These are phyloP conservation scores for Raphanus hybrid DNA, from an alignment of 441 rosid genomes.

Conservation along the genomic window DNA sequence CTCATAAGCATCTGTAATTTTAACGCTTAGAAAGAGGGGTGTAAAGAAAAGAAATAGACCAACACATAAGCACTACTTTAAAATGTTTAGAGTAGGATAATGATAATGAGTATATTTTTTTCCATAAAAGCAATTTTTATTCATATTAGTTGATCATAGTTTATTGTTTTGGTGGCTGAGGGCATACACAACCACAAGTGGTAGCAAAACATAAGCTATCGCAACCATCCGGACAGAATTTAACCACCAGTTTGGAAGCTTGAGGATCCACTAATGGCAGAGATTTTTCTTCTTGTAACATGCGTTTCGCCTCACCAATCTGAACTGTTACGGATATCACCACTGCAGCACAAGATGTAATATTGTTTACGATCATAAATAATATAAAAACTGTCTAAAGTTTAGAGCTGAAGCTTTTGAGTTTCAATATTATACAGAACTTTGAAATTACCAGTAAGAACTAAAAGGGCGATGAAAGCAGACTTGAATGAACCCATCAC, in stretches of 20 bases:
- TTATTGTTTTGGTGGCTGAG: not conserved
- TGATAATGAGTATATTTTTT: not conserved
- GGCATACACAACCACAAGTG: constrained; percentile 9
- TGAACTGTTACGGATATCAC: constrained; percentile 14
- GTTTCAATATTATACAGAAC: not conserved
- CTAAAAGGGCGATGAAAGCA: constrained; percentile 22
- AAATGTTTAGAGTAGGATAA: no score
- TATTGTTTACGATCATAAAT: not conserved
- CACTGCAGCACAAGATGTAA: constrained; percentile 9
- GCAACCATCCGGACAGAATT: constrained; percentile 24
- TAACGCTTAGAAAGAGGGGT: not conserved
- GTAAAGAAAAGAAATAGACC: not conserved
- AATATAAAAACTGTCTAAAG: not conserved
- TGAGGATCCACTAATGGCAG: not conserved
- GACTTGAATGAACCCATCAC: constrained; percentile 11
- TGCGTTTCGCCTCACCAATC: constrained; percentile 30
- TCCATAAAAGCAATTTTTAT: not conserved
- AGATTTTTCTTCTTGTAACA: constrained; percentile 20
- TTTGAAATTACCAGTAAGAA: constrained; percentile 18
- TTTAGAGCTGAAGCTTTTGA: not conserved
- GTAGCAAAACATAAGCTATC: constrained; percentile 16
- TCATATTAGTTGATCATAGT: not conserved
- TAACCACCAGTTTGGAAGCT: not conserved
- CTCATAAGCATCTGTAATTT: not conserved
- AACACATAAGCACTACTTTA: not conserved